phyloP scores from a whole-genome alignment of 352 stramenopile genomes.

The Peronosclerospora sorghi region DNA sequence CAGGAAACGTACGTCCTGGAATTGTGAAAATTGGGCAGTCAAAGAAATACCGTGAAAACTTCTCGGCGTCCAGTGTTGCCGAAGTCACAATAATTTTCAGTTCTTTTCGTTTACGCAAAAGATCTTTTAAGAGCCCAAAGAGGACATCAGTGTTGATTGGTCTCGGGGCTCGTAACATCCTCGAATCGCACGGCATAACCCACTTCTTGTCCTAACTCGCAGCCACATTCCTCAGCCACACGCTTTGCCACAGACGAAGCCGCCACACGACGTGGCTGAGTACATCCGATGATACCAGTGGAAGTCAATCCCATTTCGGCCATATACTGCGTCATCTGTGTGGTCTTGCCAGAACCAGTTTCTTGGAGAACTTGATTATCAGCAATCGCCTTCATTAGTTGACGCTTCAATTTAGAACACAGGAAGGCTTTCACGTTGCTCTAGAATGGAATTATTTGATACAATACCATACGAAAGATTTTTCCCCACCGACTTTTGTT shows the following conservation, averaged over 20 bases:
- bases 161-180: conserved; percentile 86
- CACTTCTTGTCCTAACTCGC: conserved; percentile 85
- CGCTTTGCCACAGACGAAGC: conserved; percentile 98
- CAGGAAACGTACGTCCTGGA: conserved; percentile 94
- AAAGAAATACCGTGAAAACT: conserved; percentile 97
- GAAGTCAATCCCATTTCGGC: conserved; percentile 85
- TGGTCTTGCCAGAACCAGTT: conserved; percentile 96
- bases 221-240: conserved; percentile 96
- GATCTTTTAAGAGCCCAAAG: conserved; percentile 91
- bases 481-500: conserved; percentile 95
- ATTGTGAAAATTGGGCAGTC: conserved; percentile 98
- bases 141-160: conserved; percentile 98
- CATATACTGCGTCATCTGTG: conserved; percentile 94
- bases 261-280: conserved; percentile 95
- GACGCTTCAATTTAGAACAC: conserved; percentile 95
- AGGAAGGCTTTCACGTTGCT: conserved; percentile 94
- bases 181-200: conserved; percentile 92
- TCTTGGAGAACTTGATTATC: conserved; percentile 95
- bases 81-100: conserved; percentile 88
- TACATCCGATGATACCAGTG: conserved; percentile 92
- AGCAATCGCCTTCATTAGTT: conserved; percentile 90
- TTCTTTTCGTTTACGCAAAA: conserved; percentile 77
- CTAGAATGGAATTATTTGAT: conserved; percentile 90
- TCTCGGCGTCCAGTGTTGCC: conserved; percentile 96
- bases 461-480: conserved; percentile 95